A percentile compares a stretch with the other conserved stretches of the same genome.
Evolutionary conservation across 495 filamentous ascomycete genomes (phyloP).

Genomic region (Cercophora newfieldiana): DNA sequence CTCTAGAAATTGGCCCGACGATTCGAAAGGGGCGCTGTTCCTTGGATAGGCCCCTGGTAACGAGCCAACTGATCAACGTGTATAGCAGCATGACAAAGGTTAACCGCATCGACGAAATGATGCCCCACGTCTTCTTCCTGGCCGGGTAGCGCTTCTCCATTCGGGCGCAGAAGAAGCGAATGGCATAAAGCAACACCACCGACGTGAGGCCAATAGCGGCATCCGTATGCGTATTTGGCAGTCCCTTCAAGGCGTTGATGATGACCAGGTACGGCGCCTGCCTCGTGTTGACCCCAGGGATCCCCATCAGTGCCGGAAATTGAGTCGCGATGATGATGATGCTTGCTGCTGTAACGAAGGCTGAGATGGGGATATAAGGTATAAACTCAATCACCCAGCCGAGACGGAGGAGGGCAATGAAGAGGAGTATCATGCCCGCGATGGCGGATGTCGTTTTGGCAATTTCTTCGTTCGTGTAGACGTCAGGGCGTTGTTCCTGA

Average conservation of each 20-base stretch:
- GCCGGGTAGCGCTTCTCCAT: constrained; percentile 25
- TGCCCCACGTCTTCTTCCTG: constrained; percentile 18
- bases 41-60: constrained; percentile 7
- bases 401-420: constrained; percentile 34
- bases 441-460: constrained; percentile 35
- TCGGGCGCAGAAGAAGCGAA: constrained; percentile 26
- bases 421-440: constrained; percentile 32
- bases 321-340: constrained; percentile 40
- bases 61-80: constrained; percentile 22
- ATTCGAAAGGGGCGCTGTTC: constrained; percentile 15
- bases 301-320: constrained; percentile 36
- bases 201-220: constrained; percentile 37
- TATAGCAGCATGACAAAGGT: constrained; percentile 21
- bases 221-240: constrained; percentile 33
- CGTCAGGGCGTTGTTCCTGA: constrained; percentile 9
- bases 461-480: constrained; percentile 35
- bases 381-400: constrained; percentile 43
- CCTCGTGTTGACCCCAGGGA: constrained; percentile 37
- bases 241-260: constrained; percentile 38
- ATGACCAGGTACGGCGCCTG: constrained; percentile 39
- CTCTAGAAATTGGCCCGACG: constrained; percentile 18
- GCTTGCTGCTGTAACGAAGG: constrained; percentile 21
- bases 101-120: constrained; percentile 21
- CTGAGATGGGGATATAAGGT: constrained; percentile 29
- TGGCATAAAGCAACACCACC: constrained; percentile 33